A percentile compares a stretch with the other conserved stretches of the same genome.
Conservation (phyloP, 306 rosid genomes). For the Rosa rugosa region DNA sequence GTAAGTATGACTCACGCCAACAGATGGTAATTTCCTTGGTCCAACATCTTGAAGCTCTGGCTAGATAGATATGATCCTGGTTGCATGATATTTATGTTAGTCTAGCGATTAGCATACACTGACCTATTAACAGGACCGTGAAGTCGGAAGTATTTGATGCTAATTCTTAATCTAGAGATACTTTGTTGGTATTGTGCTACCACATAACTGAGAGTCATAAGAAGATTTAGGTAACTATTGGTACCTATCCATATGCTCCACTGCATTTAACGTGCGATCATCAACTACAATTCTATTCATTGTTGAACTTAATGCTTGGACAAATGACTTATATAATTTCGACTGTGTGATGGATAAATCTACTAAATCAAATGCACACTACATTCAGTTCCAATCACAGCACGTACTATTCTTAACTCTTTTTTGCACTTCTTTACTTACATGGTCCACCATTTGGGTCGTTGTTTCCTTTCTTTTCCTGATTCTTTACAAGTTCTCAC, state of each 20-base stretch:
- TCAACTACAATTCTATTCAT: not conserved
- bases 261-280: not conserved
- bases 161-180: not conserved
- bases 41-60: slow-evolving; percentile 1
- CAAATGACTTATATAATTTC: not conserved
- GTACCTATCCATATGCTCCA: not conserved
- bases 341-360: not conserved
- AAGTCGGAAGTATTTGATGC: not conserved
- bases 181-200: not conserved
- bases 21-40: slow-evolving; percentile 64
- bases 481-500: not conserved
- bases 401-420: not conserved
- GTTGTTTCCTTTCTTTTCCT: not conserved
- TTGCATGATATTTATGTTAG: not conserved
- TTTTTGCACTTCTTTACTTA: not conserved
- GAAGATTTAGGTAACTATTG: not conserved
- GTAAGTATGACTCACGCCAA: no score
- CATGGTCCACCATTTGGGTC: not conserved
- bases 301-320: not conserved
- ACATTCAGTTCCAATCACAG: not conserved
- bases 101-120: not conserved
- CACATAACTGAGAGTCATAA: not conserved
- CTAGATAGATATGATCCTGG: not conserved
- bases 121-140: not conserved
- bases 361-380: not conserved